Conservation (phyloP, 2,329 filamentous ascomycete genomes). For the Aquanectria penicillioides region DNA sequence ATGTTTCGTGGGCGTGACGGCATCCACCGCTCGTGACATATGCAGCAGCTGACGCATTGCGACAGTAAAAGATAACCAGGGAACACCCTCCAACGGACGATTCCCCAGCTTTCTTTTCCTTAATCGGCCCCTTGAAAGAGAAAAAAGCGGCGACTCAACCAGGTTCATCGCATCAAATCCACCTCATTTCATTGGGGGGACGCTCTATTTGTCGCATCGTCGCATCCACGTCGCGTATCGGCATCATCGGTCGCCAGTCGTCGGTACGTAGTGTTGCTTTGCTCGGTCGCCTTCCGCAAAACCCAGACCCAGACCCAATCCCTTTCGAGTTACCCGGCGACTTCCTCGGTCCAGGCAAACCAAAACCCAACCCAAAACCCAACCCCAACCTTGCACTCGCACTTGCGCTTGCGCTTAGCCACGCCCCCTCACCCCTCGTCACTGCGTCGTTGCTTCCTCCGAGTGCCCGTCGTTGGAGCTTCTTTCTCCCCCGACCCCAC, state of each 20-base stretch:
- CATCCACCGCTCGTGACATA: conserved; percentile 9
- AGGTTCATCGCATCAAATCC: conserved; percentile 38
- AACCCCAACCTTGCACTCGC: conserved; percentile 11
- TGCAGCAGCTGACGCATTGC: conserved; percentile 20
- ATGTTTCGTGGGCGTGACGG: not conserved
- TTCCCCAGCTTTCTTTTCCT: conserved; percentile 36
- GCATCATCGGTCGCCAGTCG: conserved; percentile 35
- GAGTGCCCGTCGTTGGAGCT: conserved; percentile 19
- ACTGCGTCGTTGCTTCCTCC: conserved; percentile 23
- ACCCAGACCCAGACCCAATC: conserved; percentile 4
- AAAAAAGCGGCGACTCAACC: conserved; percentile 35
- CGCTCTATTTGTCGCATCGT: conserved; percentile 32
- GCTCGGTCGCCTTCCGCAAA: conserved; percentile 38
- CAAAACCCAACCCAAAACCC: conserved; percentile 4
- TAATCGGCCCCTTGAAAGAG: conserved; percentile 13
- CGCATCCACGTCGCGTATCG: conserved; percentile 22
- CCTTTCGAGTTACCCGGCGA: conserved; percentile 33
- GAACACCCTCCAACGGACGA: conserved; percentile 17
- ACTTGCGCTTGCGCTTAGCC: not conserved
- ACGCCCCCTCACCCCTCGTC: conserved; percentile 14
- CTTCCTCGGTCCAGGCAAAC: conserved; percentile 39
- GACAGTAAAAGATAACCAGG: conserved; percentile 19
- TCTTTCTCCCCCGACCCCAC: conserved; percentile 2
- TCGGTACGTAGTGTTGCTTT: conserved; percentile 13
- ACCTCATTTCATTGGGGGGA: conserved; percentile 40